These are phyloP conservation scores for Saccharum officinarum DNA, from an alignment of 176 grass and related monocot genomes.

Conservation along the genomic window DNA sequence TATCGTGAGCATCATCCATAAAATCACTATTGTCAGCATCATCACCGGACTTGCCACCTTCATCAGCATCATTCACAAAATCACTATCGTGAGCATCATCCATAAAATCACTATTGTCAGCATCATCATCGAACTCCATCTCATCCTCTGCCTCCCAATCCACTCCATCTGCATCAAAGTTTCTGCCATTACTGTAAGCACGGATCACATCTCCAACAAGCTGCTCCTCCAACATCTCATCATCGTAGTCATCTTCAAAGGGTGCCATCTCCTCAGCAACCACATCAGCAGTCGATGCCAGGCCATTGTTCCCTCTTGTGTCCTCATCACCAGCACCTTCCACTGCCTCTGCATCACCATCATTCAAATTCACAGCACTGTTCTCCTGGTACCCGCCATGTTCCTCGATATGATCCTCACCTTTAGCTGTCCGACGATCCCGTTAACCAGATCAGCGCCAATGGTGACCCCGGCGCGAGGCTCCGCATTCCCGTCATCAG, in stretches of 20 bases:
- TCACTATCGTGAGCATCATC: not conserved
- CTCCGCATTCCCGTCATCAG: not conserved
- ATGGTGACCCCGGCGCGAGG: not conserved
- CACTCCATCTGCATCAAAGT: constrained; percentile 42
- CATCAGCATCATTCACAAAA: constrained; percentile 22
- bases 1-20: constrained; percentile 25
- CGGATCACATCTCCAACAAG: constrained; percentile 53
- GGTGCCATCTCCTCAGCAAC: constrained; percentile 6
- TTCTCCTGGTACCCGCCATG: not conserved
- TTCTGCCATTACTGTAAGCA: constrained; percentile 51
- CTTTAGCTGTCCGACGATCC: not conserved
- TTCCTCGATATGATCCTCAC: not conserved
- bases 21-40: not conserved
- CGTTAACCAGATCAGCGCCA: not conserved
- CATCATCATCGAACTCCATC: constrained; percentile 40
- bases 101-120: not conserved
- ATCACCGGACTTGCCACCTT: not conserved
- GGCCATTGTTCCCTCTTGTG: not conserved
- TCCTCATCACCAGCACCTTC: not conserved
- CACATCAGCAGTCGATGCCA: not conserved
- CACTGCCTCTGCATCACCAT: not conserved
- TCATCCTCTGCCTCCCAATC: constrained; percentile 41
- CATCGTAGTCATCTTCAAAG: constrained; percentile 44
- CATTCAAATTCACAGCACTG: constrained; percentile 5
- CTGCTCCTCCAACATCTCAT: constrained; percentile 49